Evolutionary conservation across 345 rosid genomes (phyloP).

Genomic region (Leavenworthia alabamica): DNA sequence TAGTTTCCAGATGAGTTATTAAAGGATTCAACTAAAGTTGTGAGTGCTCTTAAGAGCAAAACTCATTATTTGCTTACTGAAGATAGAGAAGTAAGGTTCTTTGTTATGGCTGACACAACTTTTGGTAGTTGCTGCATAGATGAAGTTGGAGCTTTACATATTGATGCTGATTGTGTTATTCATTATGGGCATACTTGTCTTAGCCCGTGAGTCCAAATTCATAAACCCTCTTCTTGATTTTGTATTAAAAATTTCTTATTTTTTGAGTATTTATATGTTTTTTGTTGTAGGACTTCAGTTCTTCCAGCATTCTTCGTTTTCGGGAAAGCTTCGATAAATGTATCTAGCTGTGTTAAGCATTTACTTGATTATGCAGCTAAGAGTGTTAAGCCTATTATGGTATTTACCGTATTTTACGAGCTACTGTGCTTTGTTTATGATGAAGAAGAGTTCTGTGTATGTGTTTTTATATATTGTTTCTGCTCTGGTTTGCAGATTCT

Average conservation of each 20-base stretch:
- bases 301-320: conserved; percentile 61
- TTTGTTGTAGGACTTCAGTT: conserved; percentile 55
- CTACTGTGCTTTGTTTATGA: neutral
- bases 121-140: conserved; percentile 91
- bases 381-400: conserved; percentile 33
- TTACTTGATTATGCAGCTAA: neutral
- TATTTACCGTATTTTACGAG: conserved; percentile 32
- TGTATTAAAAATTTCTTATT: neutral
- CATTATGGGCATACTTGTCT: conserved; percentile 95
- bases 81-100: conserved; percentile 44
- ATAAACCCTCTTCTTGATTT: neutral
- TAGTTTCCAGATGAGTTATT: conserved; percentile 87
- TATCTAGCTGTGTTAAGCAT: conserved; percentile 18
- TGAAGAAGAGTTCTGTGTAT: neutral
- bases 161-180: conserved; percentile 66
- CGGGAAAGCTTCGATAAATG: neutral
- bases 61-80: conserved; percentile 35
- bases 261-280: neutral
- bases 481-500: conserved; percentile 51
- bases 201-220: conserved; percentile 67
- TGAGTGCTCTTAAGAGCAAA: conserved; percentile 37
- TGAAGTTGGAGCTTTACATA: conserved; percentile 82
- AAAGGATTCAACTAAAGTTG: conserved; percentile 59
- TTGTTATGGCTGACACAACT: conserved; percentile 86
- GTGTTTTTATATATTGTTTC: neutral